phyloP scores from a whole-genome alignment of 192 early-diverging fungal genomes.

The Podila horticola region DNA sequence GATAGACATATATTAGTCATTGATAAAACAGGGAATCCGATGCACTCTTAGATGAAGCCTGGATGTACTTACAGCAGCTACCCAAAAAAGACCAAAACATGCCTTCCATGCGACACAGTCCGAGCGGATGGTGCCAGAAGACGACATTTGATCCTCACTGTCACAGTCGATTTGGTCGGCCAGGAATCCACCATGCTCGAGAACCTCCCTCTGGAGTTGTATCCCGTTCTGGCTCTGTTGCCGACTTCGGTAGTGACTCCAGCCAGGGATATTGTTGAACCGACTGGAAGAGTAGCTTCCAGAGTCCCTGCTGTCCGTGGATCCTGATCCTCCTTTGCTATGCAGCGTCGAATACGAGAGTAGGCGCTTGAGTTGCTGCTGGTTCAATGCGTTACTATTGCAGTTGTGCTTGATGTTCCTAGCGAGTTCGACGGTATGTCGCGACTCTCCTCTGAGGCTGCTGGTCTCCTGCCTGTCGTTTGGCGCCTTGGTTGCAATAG shows the following conservation, averaged over 20 bases:
- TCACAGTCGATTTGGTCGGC: slow-evolving; percentile 9
- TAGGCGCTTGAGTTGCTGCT: slow-evolving; percentile 14
- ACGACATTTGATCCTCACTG: not conserved
- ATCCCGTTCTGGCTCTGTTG: slow-evolving; percentile 19
- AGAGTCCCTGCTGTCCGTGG: not conserved
- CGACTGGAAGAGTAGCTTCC: not conserved
- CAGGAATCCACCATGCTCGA: slow-evolving; percentile 24
- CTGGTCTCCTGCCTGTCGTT: not conserved
- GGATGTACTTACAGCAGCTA: slow-evolving; percentile 27
- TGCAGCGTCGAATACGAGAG: slow-evolving; percentile 22
- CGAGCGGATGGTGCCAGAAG: not conserved
- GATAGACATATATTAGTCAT: no score
- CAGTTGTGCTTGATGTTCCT: not conserved
- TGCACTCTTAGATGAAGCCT: no score
- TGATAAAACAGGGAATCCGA: no score
- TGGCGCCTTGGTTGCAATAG: not conserved
- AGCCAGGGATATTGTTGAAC: slow-evolving; percentile 16
- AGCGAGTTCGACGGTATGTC: not conserved
- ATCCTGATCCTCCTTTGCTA: not conserved
- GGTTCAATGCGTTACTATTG: slow-evolving; percentile 8
- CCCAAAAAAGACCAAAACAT: slow-evolving; percentile 40
- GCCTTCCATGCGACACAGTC: slow-evolving; percentile 43
- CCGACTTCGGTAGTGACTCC: slow-evolving; percentile 20
- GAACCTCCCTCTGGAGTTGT: slow-evolving; percentile 21
- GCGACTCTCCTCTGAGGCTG: not conserved